Conservation (phyloP, 768 basidiomycete genomes). For the Leccinum incarnatum region DNA sequence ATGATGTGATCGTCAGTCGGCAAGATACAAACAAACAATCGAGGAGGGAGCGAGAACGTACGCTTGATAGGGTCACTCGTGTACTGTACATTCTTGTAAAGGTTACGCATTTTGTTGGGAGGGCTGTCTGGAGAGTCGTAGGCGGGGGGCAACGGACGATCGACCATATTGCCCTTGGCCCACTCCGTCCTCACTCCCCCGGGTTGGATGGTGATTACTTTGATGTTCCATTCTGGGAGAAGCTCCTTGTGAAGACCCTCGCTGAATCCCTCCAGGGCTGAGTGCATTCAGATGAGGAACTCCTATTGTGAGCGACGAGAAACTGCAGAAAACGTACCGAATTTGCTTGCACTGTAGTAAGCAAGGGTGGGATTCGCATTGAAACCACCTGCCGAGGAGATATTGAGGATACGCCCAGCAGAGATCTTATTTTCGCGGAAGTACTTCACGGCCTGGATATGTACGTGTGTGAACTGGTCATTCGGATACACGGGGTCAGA, state of each 20-base stretch:
- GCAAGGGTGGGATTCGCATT: constrained; percentile 13
- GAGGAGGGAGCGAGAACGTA: background rate
- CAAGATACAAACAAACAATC: background rate
- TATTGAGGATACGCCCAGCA: constrained; percentile 22
- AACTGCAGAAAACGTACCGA: constrained; percentile 9
- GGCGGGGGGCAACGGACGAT: constrained; percentile 12
- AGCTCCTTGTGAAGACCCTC: constrained; percentile 25
- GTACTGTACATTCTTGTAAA: background rate
- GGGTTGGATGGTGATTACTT: constrained; percentile 20
- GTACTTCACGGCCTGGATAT: constrained; percentile 22
- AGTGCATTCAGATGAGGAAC: background rate
- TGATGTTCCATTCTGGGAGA: constrained; percentile 27
- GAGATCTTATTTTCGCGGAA: constrained; percentile 31
- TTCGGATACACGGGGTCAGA: background rate
- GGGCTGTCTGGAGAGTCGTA: constrained; percentile 17
- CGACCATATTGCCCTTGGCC: constrained; percentile 19
- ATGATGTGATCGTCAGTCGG: background rate
- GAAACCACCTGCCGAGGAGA: constrained; percentile 23
- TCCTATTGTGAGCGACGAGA: no score
- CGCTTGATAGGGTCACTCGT: constrained; percentile 13
- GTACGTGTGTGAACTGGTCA: background rate
- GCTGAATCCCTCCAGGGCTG: constrained; percentile 28
- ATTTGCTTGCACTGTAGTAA: constrained; percentile 24
- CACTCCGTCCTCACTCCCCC: constrained; percentile 22
- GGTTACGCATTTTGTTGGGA: constrained; percentile 9